Evolutionary conservation across 176 grass and related monocot species (phyloP), one percentile per base, ranked within the genome.

Genomic region (Rhipidocladum racemiflorum): DNA sequence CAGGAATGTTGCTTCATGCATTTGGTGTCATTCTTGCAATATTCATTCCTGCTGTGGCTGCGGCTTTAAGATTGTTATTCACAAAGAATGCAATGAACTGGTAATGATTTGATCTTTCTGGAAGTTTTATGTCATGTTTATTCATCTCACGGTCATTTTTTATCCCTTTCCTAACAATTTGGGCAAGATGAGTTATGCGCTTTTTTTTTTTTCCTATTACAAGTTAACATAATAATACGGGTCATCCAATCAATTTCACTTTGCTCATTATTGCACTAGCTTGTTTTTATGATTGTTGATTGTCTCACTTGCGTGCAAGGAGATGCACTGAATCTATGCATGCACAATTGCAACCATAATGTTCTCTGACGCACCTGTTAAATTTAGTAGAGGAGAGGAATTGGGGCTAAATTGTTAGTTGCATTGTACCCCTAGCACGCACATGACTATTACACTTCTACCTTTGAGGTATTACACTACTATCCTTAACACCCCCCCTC

Each of bases 21-120:
- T 79, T 90, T 91, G 81, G 86, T 73, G 79, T 90, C 74, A 86
- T 93, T 82, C 85, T 95, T 89, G 88, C 90, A 71, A 93, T 98
- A 89, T 35, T 88, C 46, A 40, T 94, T 61, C 92, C 95, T 83
- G 90, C 90, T 86, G 54, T 79, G 72, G 85, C 84, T 84, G 95
- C 95, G 71, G 82, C 88, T 45, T 66, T 93, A 73, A 88, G 92
- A 88, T 92, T 98, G 74, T 61, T 95, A 59, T 92, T 98, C 88
- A 89, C 92, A 11, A 94, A 85, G 61, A 90, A 98, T 88, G 87
- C 95, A 71, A 98, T 98, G 95, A 98, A 88, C 91, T 98, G 95
- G 95, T 98, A 98, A 81, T 50, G 23, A 61, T 85, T 68, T 84
- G 40, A 85, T 70, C 16, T 72, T 79, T 65, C 16, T 83, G 21